Evolutionary conservation across 1,139 yeast genomes (phyloP).

Genomic region (Saccharomyces uvarum): DNA sequence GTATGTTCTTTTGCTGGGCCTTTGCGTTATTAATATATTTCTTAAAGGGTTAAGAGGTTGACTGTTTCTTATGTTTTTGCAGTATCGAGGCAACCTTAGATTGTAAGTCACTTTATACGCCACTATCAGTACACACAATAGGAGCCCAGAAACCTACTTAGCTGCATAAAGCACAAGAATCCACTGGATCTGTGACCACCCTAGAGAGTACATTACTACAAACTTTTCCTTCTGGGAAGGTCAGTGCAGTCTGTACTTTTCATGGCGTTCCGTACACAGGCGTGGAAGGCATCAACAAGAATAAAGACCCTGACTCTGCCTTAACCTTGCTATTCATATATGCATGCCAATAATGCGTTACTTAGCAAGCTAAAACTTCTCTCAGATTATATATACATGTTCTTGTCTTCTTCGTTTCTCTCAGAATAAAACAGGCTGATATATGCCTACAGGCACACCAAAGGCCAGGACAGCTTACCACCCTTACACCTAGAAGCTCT

Average conservation of each 20-base stretch:
- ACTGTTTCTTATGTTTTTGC: constrained; percentile 11
- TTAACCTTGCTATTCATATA: neutral
- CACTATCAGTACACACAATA: neutral
- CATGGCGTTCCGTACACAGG: neutral
- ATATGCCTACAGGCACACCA: too few species aligned
- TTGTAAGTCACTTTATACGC: neutral
- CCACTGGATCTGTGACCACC: neutral
- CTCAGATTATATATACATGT: neutral
- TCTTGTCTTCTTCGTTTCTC: too few species aligned
- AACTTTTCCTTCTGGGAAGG: neutral
- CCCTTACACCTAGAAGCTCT: too few species aligned
- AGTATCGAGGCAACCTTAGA: neutral
- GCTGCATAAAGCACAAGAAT: neutral
- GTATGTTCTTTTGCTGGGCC: neutral
- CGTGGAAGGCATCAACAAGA: neutral
- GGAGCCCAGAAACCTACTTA: neutral
- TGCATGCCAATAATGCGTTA: neutral
- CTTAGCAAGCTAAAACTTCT: neutral
- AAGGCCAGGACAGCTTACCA: too few species aligned
- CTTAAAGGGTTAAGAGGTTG: constrained; percentile 19
- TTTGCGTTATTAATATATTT: neutral
- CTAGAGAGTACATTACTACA: neutral
- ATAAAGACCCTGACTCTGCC: neutral
- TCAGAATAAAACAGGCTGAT: too few species aligned
- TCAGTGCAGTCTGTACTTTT: neutral